Base-by-base conservation (phyloP, 495 filamentous ascomycete genomes). In the Letharia columbiana region DNA sequence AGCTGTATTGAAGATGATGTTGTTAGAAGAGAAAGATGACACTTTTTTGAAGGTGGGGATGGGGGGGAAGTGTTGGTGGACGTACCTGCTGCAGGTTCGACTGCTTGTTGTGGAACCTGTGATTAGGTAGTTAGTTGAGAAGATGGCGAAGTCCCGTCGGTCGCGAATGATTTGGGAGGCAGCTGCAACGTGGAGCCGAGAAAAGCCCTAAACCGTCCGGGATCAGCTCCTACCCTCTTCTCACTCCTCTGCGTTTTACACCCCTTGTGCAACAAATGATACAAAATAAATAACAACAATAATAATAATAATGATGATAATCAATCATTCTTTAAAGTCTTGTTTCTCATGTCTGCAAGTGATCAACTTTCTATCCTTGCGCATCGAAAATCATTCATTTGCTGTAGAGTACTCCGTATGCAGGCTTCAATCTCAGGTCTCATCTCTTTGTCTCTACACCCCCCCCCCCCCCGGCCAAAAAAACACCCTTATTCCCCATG, bases 1-100 rank as follows among this genome's bases (percentile, higher is more conserved):
- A 20, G 20, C 52, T 35, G 28, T 45, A 62, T 66, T 70, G 65
- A 71, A 68, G 63, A 62, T 65, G 67, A 65, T 70, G 69, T 67
- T 49, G 65, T 58, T 62, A 59, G 64, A 70, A 68, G 70, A 39
- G 15, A 57, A 56, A 6, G 52, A 37, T 37, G 31, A 0, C 3
- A 17, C 9, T 10, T 39, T 0, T 10, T n/a, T 42, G 65, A 12
- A 37, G 57, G 41, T 40, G 40, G 61, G 63, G 59, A 54, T 39
- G 28, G 23, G 23, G 0, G 23, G 23, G 11, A 23, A 10, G 33
- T 57, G 54, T 54, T 28, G 23, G 1, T 28, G 23, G 23, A 54
- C 11, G n/a, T 54, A 54, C 23, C 31, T 57, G 54, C 17, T 35
- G 54, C 33, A 37, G 54, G 54, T 57, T 33, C 17, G 54, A 37